A percentile compares a stretch with the other conserved stretches of the same genome.
Conservation (phyloP, 1,284 basidiomycete species). For the Boletus austroedulis region DNA sequence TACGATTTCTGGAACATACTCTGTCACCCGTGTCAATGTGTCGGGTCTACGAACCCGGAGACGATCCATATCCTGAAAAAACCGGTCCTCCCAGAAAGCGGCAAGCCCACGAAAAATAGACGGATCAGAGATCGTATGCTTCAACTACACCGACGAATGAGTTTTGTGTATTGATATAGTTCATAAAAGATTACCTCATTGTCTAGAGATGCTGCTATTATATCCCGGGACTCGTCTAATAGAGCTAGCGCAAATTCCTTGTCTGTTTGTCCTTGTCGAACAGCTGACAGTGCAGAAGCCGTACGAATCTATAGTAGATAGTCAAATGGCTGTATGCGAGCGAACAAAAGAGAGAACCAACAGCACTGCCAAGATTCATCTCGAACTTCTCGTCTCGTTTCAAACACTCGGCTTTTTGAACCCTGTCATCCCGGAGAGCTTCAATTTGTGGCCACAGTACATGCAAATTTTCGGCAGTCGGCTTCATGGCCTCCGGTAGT, state of each 20-base stretch:
- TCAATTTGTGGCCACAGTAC: slow-evolving; percentile 53
- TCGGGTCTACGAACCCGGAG: slow-evolving; percentile 87
- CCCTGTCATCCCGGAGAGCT: slow-evolving; percentile 45
- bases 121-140: slow-evolving; percentile 82
- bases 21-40: slow-evolving; percentile 91
- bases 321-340: slow-evolving; percentile 16
- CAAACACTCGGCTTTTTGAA: slow-evolving; percentile 70
- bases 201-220: slow-evolving; percentile 74
- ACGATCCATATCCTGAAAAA: slow-evolving; percentile 91
- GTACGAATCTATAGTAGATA: slow-evolving; percentile 46
- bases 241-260: slow-evolving; percentile 56
- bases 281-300: slow-evolving; percentile 48
- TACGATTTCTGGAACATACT: slow-evolving; percentile 96
- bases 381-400: slow-evolving; percentile 87
- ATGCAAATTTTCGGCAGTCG: slow-evolving; percentile 48
- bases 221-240: slow-evolving; percentile 72
- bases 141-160: slow-evolving; percentile 50
- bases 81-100: slow-evolving; percentile 87
- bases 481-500: slow-evolving; percentile 48
- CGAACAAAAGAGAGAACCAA: slow-evolving; percentile 40
- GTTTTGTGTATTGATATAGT: background rate
- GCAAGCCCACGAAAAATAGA: slow-evolving; percentile 84
- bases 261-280: slow-evolving; percentile 42
- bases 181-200: slow-evolving; percentile 52
- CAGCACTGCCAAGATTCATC: slow-evolving; percentile 79